Evolutionary conservation across 129 eudicot genomes (phyloP).

Genomic region (sunflower (Helianthus annuus)): HanXRQr2.0-SUNRISE NC_035448.2:7332121-7332620

Average conservation of each 20-base stretch:
- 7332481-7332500: not conserved
- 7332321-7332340: too few species aligned
- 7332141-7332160: conserved; percentile 85
- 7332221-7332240: not conserved
- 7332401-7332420: not conserved
- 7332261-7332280: not conserved
- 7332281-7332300: not conserved
- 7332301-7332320: too few species aligned
- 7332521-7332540: conserved; percentile 64
- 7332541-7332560: conserved; percentile 30
- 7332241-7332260: not conserved
- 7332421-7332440: conserved; percentile 1
- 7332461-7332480: not conserved
- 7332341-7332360: too few species aligned
- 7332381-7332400: not conserved
- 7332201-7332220: conserved; percentile 54
- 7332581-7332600: conserved; percentile 22
- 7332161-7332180: conserved; percentile 91
- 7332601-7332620: conserved; percentile 33
- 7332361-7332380: too few species aligned
- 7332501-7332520: conserved; percentile 59
- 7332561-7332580: conserved; percentile 24
- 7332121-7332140: conserved; percentile 17
- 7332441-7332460: not conserved
- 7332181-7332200: conserved; percentile 95